These are phyloP conservation scores for Piper betle DNA, from an alignment of 164 flowering plant species.

Conservation along the genomic window DNA sequence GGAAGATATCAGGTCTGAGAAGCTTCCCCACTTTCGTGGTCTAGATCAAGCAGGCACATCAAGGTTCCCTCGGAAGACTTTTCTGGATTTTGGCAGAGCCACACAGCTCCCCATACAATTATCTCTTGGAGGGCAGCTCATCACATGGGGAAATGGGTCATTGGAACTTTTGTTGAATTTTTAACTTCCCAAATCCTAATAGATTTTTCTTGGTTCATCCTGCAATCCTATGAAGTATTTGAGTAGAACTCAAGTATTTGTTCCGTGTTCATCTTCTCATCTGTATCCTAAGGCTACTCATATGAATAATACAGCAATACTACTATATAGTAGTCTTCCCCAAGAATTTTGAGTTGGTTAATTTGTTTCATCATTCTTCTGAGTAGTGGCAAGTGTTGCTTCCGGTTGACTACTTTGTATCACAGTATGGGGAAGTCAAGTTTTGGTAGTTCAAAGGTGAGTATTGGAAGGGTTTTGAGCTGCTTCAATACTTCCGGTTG, in stretches of 20 bases:
- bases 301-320: too few relatives aligned
- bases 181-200: conserved; percentile 1
- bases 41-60: not conserved
- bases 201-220: not conserved
- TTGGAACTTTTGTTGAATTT: not conserved
- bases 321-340: too few relatives aligned
- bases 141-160: conserved; percentile 16
- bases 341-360: too few relatives aligned
- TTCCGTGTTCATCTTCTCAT: too few relatives aligned
- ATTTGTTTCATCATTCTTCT: too few relatives aligned
- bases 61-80: not conserved
- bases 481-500: conserved; percentile 36
- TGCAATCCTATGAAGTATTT: not conserved
- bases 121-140: conserved; percentile 2
- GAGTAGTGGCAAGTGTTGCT: too few relatives aligned
- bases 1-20: not conserved
- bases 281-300: too few relatives aligned
- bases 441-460: too few relatives aligned
- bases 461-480: conserved; percentile 49
- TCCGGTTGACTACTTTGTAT: not conserved
- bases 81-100: not conserved
- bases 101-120: not conserved
- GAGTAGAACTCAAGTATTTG: too few relatives aligned
- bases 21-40: not conserved
- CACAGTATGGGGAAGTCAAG: conserved; percentile 42